Evolutionary conservation across 768 basidiomycete genomes (phyloP).

Genomic region (Lepiota venenata): DNA sequence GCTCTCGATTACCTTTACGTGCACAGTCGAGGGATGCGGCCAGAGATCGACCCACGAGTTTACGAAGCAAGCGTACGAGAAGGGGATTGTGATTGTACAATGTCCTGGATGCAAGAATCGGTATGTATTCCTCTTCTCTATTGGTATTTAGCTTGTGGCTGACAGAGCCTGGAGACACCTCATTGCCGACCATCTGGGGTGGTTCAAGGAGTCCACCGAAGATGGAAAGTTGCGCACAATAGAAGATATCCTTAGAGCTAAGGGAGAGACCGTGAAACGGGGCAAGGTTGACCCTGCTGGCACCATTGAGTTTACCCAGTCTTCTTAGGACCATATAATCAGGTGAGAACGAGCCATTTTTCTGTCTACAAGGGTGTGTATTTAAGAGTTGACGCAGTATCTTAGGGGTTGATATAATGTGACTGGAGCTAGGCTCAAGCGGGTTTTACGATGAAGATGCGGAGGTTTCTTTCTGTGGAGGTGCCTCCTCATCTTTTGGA

Average conservation of each 20-base stretch:
- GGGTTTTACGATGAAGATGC: not conserved
- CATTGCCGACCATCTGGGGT: conserved; percentile 87
- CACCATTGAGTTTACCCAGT: conserved; percentile 50
- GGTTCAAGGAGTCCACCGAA: conserved; percentile 84
- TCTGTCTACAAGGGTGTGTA: not conserved
- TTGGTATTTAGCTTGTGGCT: not conserved
- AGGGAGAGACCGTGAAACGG: conserved; percentile 71
- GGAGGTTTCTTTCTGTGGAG: conserved; percentile 7
- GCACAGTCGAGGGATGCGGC: conserved; percentile 70
- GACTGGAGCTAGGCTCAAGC: not conserved
- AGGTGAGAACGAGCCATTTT: not conserved
- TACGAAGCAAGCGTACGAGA: conserved; percentile 78
- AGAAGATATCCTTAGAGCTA: conserved; percentile 75
- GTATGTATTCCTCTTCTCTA: conserved; percentile 29
- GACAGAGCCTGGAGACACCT: conserved; percentile 50
- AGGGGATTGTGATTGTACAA: conserved; percentile 86
- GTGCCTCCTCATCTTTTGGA: conserved; percentile 38
- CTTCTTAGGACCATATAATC: not conserved
- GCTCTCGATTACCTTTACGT: conserved; percentile 81
- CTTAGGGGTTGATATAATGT: not conserved
- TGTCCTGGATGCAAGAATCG: conserved; percentile 90
- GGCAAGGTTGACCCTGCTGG: conserved; percentile 47
- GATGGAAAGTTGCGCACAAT: conserved; percentile 73
- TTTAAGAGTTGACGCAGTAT: not conserved
- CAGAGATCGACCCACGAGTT: conserved; percentile 86